A percentile compares a stretch with the other conserved stretches of the same genome.
Evolutionary conservation across 306 rosid species (phyloP).

Genomic region (Carpinus viminea): DNA sequence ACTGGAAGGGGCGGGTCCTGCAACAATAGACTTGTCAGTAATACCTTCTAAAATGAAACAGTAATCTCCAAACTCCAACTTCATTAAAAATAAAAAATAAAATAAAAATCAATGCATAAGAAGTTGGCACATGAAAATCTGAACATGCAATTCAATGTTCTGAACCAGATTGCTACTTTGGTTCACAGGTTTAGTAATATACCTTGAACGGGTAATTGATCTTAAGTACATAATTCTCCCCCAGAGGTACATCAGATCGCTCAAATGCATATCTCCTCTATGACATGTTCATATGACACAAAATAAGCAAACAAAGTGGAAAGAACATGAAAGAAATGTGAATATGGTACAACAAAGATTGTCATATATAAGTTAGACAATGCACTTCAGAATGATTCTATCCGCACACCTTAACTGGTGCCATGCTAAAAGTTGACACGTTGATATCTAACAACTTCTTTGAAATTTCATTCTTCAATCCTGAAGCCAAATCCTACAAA

Average conservation of each 20-base stretch:
- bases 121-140: slow-evolving; percentile 4
- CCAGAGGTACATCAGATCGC: slow-evolving; percentile 71
- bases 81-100: slow-evolving; percentile 11
- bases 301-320: slow-evolving; percentile 25
- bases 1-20: slow-evolving; percentile 80
- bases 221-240: slow-evolving; percentile 85
- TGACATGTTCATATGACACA: slow-evolving; percentile 13
- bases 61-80: neutral
- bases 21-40: slow-evolving; percentile 20
- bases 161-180: slow-evolving; percentile 7
- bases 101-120: neutral
- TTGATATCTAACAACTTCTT: slow-evolving; percentile 64
- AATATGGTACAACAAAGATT: slow-evolving; percentile 11
- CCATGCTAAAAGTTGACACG: slow-evolving; percentile 73
- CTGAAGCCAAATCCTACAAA: slow-evolving; percentile 66
- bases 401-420: slow-evolving; percentile 80
- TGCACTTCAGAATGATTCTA: slow-evolving; percentile 9
- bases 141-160: slow-evolving; percentile 19
- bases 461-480: slow-evolving; percentile 68
- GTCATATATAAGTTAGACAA: slow-evolving; percentile 19
- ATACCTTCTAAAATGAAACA: neutral
- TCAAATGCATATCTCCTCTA: slow-evolving; percentile 97
- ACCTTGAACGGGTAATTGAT: slow-evolving; percentile 92
- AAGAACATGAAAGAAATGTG: slow-evolving; percentile 8
- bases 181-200: slow-evolving; percentile 26